Evolutionary conservation across 1,139 yeast species (phyloP), one percentile per base, ranked within the genome.

Genomic region (Pichia kudriavzevii): DNA sequence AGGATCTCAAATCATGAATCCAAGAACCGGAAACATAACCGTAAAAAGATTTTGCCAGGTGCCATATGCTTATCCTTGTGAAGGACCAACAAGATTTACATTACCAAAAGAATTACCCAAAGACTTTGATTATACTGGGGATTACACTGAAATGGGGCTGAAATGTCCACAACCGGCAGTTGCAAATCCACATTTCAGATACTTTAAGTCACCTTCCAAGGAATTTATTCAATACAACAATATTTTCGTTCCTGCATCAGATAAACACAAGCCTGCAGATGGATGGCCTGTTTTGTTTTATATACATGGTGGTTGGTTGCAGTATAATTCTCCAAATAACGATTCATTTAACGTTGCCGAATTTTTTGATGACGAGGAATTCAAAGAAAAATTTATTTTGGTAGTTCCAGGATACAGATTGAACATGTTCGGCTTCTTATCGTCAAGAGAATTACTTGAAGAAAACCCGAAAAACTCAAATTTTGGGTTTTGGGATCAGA

Each of bases 231-330:
- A 56, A 12, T 60, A 56, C 36, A 42, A 55, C 33, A 65, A 65
- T 42, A 61, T 65, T 14, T 64, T 64, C 64, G 47, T 60, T n/a
- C 67, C 68, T 8, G 49, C 54, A 3, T 51, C 55, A n/a, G 47
- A 46, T 17, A 48, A 55, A 31, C 34, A 41, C 28, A 50, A 49
- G 26, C 66, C 64, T 4, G 38, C 38, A 15, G 53, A 42, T 11
- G 67, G 67, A 2, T 62, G 64, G 64, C 68, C 69, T 2, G 67
- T 64, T 14, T 37, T 60, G 29, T 44, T 58, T 22, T 64, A 56
- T 40, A 57, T 63, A 31, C 69, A 64, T 43, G 69, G 68, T 20
- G 68, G 67, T 5, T 62, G 60, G 56, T 46, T 64, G 18, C 69
- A 63, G 40, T 58, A 56, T 26, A 63, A 64, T 7, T 46, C 50